Conservation (phyloP, 352 stramenopile species). For the Phytophthora tentaculata region DNA sequence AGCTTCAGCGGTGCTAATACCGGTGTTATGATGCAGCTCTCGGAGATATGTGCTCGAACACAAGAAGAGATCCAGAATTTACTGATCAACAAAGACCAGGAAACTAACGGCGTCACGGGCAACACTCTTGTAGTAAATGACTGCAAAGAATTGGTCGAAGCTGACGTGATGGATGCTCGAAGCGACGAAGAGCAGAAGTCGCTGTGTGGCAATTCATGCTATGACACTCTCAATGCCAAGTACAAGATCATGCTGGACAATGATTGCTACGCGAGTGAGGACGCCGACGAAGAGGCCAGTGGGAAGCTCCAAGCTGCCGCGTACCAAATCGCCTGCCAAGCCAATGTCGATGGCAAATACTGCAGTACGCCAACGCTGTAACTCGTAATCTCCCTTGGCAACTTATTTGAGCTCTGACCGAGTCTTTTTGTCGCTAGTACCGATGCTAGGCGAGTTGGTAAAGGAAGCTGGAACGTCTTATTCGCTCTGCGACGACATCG, state of each 20-base stretch:
- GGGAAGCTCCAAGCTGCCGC: constrained; percentile 57
- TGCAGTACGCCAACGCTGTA: constrained; percentile 57
- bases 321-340: constrained; percentile 82
- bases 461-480: constrained; percentile 54
- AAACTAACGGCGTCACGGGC: constrained; percentile 67
- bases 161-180: constrained; percentile 61
- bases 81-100: constrained; percentile 62
- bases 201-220: constrained; percentile 75
- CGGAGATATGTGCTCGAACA: constrained; percentile 49
- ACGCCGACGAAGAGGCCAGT: constrained; percentile 64
- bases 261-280: constrained; percentile 62
- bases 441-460: constrained; percentile 60
- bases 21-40: too few relatives aligned
- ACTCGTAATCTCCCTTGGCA: neutral
- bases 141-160: constrained; percentile 65
- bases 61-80: constrained; percentile 56
- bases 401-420: neutral
- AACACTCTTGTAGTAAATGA: constrained; percentile 52
- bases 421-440: constrained; percentile 37
- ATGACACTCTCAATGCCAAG: constrained; percentile 54
- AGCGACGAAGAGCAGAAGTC: constrained; percentile 63
- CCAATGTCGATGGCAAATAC: constrained; percentile 57
- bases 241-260: constrained; percentile 73
- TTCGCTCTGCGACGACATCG: constrained; percentile 76
- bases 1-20: too few relatives aligned